Base-by-base conservation (phyloP, 1,139 yeast species). In the Lodderomyces beijingensis region DNA sequence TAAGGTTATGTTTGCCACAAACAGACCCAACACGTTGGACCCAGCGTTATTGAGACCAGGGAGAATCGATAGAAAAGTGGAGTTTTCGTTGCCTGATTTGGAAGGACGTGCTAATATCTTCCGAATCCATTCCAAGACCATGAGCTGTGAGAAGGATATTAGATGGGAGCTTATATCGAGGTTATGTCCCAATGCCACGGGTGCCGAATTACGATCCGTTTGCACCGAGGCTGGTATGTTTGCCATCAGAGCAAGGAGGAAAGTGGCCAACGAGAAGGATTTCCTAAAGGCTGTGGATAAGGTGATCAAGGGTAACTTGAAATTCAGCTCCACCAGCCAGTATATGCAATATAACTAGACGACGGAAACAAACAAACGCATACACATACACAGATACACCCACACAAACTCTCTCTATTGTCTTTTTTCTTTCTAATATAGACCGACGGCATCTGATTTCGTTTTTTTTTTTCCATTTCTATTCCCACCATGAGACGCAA, bases 181-280 rank as follows among this genome's bases (percentile, higher is more conserved):
- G 56, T 72, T 91, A 53, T 91, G 98, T 67, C 98, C 98, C 43
- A 91, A 91, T 60, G 85, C 95, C 12, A 91, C 98, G 1, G 99
- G 99, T 61, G 99, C 98, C 7, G 98, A 91, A 64, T 74, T 91
- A 50, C 79, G 96, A 55, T 85, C 95, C 9, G 96, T 89, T 16
- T 88, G 97, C 61, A 89, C 96, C 2, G 96, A 89, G 61, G 96
- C 96, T 4, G 99, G 98, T 50, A 91, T 91, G 98, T 91, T 88
- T 70, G 98, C 98, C 33, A 91, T 91, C 40, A 79, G 99, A 54
- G 96, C 97, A 12, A 79, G 98, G 62, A 78, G 97, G 68, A 91
- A 91, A 72, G 96, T 91, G 36, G 97, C 98, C 26, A 83, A 91
- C 32, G 98, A 91, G 60, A 91, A 91, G 70, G 98, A 91, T 61